Base-by-base conservation (phyloP, 306 rosid genomes). In the Glycine soja region DNA sequence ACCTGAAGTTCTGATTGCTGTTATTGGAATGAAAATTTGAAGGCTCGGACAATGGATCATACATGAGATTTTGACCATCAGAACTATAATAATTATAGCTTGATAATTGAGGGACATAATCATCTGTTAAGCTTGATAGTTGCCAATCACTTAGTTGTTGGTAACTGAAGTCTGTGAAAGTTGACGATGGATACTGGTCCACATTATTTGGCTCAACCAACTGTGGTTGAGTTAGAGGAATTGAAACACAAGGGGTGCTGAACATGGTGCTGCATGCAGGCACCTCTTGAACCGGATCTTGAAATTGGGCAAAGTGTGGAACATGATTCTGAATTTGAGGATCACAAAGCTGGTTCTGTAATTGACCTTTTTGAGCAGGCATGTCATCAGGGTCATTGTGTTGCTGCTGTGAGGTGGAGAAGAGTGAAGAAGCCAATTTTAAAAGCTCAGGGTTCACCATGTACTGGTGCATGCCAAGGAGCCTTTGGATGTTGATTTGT, bases 391-490 rank as follows among this genome's bases (percentile, higher is more conserved):
- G 62, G 77, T 72, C 86, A 47, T 80, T 78, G 6, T 80, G 56
- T 13, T 86, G 87, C 14, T 86, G 87, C 5, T 89, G 88, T 50
- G 63, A 52, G n/a, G 92, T 82, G 19, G 89, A 75, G 57, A 91
- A 12, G 64, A 95, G 82, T 36, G 98, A 93, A 36, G 94, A 87
- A 72, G 98, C 97, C 2, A 96, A 83, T 18, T 83, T 90, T 2
- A 93, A 87, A 32, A 96, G 90, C 34, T 95, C 91, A 0, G 94
- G 94, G 72, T 93, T 91, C 24, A 87, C 69, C 8, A 88, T 14
- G 13, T 89, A 83, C 16, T 91, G 90, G 10, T 93, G 89, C 30
- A 87, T 79, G 12, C 75, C 86, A 14, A 92, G 84, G 61, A 89
- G 57, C 81, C 43, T 38, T 38, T 3, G 43, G 38, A 34, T 34